Evolutionary conservation across 768 basidiomycete species (phyloP).

Genomic region (Stropharia rugosoannulata): DNA sequence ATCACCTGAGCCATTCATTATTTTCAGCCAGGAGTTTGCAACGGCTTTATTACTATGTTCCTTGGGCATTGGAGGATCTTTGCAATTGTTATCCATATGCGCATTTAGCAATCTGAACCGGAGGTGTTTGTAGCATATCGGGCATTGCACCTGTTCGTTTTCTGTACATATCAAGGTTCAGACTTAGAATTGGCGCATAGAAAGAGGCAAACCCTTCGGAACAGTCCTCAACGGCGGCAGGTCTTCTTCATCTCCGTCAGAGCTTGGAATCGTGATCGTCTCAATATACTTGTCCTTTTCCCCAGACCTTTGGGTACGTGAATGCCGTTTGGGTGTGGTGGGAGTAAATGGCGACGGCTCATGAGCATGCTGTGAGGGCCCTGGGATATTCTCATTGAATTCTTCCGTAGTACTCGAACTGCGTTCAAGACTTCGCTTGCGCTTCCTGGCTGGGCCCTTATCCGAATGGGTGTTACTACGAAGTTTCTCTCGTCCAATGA

Average conservation of each 20-base stretch:
- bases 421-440: slow-evolving; percentile 24
- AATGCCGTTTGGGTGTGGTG: slow-evolving; percentile 14
- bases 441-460: slow-evolving; percentile 30
- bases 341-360: slow-evolving; percentile 1
- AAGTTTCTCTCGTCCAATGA: slow-evolving; percentile 35
- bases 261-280: slow-evolving; percentile 26
- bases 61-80: slow-evolving; percentile 18
- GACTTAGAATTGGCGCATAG: not conserved
- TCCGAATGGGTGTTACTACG: slow-evolving; percentile 4
- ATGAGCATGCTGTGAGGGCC: slow-evolving; percentile 17
- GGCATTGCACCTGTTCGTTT: slow-evolving; percentile 51
- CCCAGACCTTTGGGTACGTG: slow-evolving; percentile 20
- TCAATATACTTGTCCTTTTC: slow-evolving; percentile 10
- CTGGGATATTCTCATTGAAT: slow-evolving; percentile 17
- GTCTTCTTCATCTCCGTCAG: slow-evolving; percentile 36
- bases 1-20: slow-evolving; percentile 40
- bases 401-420: slow-evolving; percentile 24
- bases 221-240: slow-evolving; percentile 10
- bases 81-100: slow-evolving; percentile 69
- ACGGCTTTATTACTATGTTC: slow-evolving; percentile 9
- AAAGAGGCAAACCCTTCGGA: slow-evolving; percentile 16
- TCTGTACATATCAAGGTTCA: slow-evolving; percentile 23
- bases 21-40: slow-evolving; percentile 41
- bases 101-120: slow-evolving; percentile 50
- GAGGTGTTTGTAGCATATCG: slow-evolving; percentile 53